Conservation (phyloP, 1,284 basidiomycete genomes). For the Ustilago bromivora region DNA sequence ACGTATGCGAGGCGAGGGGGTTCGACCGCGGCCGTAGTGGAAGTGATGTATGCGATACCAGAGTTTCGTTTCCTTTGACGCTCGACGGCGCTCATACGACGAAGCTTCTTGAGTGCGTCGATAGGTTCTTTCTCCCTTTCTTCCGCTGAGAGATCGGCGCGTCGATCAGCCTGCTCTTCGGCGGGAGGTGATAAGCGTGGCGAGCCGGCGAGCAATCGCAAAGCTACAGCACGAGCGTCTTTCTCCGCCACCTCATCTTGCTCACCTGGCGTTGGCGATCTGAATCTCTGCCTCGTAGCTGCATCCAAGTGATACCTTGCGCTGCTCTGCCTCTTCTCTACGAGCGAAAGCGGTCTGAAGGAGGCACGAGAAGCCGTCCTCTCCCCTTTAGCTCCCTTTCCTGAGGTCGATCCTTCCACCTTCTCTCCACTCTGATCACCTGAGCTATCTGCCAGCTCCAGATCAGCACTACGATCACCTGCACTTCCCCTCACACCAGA, state of each 20-base stretch:
- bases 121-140: constrained; percentile 44
- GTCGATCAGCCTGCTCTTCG: constrained; percentile 6
- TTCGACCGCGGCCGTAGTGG: constrained; percentile 10
- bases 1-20: constrained; percentile 24
- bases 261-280: constrained; percentile 40
- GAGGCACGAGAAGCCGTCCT: constrained; percentile 30
- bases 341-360: constrained; percentile 40
- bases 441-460: constrained; percentile 26
- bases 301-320: constrained; percentile 20
- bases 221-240: constrained; percentile 43
- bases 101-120: constrained; percentile 43
- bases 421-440: constrained; percentile 15
- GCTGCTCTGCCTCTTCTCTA: constrained; percentile 44
- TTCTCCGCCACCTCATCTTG: constrained; percentile 42
- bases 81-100: constrained; percentile 45
- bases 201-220: constrained; percentile 40
- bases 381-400: background rate
- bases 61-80: constrained; percentile 48
- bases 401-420: background rate
- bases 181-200: constrained; percentile 14
- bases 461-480: constrained; percentile 31
- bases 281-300: constrained; percentile 25
- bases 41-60: constrained; percentile 49
- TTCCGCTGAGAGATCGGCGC: constrained; percentile 37
- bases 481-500: constrained; percentile 13